phyloP scores from a whole-genome alignment of 306 rosid genomes.

The Cyamopsis tetragonoloba region DNA sequence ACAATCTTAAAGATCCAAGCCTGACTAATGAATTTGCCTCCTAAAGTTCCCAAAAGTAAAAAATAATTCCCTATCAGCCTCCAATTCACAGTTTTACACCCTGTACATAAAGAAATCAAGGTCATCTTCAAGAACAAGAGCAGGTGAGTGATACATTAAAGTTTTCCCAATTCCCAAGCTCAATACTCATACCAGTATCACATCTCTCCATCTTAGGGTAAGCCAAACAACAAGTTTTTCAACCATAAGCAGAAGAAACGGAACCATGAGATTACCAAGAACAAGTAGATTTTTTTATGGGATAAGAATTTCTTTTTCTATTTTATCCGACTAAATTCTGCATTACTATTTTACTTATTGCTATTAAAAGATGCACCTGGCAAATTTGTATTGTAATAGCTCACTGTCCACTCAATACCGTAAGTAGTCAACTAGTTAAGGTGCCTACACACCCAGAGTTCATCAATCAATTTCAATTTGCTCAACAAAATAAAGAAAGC shows the following conservation, averaged over 20 bases:
- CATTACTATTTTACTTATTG: background rate
- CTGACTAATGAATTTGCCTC: background rate
- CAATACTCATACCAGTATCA: background rate
- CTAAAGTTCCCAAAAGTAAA: background rate
- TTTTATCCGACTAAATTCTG: background rate
- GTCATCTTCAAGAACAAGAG: background rate
- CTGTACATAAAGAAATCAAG: background rate
- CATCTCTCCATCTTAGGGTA: background rate
- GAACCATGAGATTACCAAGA: background rate
- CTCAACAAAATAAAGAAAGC: background rate
- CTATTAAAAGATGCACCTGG: background rate
- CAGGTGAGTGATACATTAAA: background rate
- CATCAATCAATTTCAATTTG: background rate
- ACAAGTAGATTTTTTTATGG: background rate
- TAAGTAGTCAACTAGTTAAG: background rate
- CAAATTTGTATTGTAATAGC: background rate
- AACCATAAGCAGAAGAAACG: conserved; percentile 1
- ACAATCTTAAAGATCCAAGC: background rate
- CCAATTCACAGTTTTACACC: background rate
- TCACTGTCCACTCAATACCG: background rate
- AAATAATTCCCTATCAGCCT: background rate
- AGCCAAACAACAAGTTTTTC: background rate
- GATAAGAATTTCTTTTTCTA: background rate
- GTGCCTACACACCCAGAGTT: background rate
- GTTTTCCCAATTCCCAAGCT: background rate